Evolutionary conservation across 108 stramenopile genomes (phyloP), one percentile per base, ranked within the genome.

Genomic region (Chaetoceros muelleri): DNA sequence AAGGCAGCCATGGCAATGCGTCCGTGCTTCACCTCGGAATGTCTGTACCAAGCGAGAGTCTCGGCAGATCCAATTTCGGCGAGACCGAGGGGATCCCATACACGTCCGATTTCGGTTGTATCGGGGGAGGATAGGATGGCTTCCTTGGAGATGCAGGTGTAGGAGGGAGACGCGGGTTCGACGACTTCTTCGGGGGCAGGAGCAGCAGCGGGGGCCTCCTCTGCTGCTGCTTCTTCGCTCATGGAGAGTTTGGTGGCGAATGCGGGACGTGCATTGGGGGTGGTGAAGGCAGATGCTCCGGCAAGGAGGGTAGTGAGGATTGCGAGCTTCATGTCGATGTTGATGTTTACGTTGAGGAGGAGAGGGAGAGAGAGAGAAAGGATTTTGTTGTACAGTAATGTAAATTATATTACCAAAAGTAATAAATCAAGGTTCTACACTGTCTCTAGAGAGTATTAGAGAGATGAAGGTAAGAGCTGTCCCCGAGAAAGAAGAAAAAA

Each of bases 1-100:
- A 87, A 83, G 67, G 85, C 85, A 47, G 85, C 85, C 85, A 86
- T 86, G 61, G 79, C 79, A 60, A 86, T 64, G 34, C 85, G 81
- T 55, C 85, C 85, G 58, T 86, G 85, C 77, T 85, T 85, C 1
- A 81, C 71, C 44, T 85, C 84, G 13, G 84, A 67, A 65, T 85
- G 84, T 54, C 84, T 72, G 80, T 69, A 85, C 84, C 84, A 85
- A 23, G 84, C 77, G 48, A 85, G 62, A 28, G 84, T 85, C 48
- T 77, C 81, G 47, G 81, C 84, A 65, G 74, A 73, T 46, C 80
- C 84, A 29, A 75, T 44, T 8, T 85, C 76, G 25, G 80, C 64
- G 18, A 85, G 69, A 34, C 79, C 79, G 47, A 85, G 74, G 30
- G 84, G 84, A 72, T 85, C 84, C 78, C 75, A 85, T 46, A 82